These are phyloP conservation scores for Amaranthus palmeri DNA, from an alignment of 148 eudicot species.

Conservation along the genomic window DNA sequence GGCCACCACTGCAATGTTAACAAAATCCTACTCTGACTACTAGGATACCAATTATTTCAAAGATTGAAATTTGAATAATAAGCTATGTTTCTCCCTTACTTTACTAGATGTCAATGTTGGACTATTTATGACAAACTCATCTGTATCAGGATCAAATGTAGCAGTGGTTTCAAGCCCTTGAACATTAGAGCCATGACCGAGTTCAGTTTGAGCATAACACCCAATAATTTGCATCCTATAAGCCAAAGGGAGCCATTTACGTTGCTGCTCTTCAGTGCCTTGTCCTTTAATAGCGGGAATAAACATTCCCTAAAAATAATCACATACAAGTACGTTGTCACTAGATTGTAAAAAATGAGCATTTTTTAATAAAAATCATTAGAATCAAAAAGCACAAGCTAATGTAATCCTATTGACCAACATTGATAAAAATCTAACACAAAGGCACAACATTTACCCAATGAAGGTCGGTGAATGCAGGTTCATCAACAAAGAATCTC, in stretches of 20 bases:
- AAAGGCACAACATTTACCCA: slow-evolving; percentile 49
- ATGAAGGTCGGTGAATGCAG: slow-evolving; percentile 84
- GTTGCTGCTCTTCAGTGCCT: slow-evolving; percentile 91
- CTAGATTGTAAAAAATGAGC: background rate
- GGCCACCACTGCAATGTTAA: slow-evolving; percentile 88
- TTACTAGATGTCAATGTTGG: slow-evolving; percentile 96
- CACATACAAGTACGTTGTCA: background rate
- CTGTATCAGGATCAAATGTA: slow-evolving; percentile 82
- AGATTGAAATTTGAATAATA: background rate
- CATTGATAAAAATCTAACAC: background rate
- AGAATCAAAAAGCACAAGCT: background rate
- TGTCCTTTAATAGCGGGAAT: slow-evolving; percentile 90
- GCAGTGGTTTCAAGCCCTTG: slow-evolving; percentile 99
- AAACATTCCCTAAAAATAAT: slow-evolving; percentile 77
- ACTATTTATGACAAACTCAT: slow-evolving; percentile 86
- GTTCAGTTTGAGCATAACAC: slow-evolving; percentile 99
- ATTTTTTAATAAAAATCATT: background rate
- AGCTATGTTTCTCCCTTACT: slow-evolving; percentile 38
- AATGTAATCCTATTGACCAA: background rate
- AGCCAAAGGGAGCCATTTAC: slow-evolving; percentile 95
- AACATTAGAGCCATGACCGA: slow-evolving; percentile 98
- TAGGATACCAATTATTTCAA: background rate
- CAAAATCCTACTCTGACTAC: background rate
- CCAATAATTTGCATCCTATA: slow-evolving; percentile 93
- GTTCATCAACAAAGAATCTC: slow-evolving; percentile 72